These are phyloP conservation scores for Gynandropsis gynandra DNA, from an alignment of 345 rosid species.

Conservation along the genomic window DNA sequence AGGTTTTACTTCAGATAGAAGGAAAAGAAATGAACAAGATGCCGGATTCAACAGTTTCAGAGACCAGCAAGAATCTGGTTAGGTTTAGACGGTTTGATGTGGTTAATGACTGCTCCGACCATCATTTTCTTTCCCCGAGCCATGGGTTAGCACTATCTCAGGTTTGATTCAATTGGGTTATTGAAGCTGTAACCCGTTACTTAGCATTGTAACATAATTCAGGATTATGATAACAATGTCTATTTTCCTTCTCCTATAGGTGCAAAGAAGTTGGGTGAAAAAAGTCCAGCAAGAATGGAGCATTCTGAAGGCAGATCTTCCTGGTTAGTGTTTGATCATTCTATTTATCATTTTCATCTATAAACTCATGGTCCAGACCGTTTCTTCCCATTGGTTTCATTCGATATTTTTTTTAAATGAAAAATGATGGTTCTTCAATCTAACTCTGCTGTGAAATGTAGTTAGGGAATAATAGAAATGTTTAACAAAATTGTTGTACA, in stretches of 20 bases:
- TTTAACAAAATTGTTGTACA: background rate
- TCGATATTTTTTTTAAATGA: too few relatives aligned
- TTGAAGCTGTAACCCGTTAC: constrained; percentile 8
- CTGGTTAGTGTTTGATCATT: constrained; percentile 45
- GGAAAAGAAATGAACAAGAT: constrained; percentile 26
- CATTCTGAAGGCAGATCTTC: constrained; percentile 61
- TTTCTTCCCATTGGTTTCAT: background rate
- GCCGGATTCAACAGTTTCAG: constrained; percentile 16
- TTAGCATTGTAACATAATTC: constrained; percentile 8
- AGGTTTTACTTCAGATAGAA: constrained; percentile 25
- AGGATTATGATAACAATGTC: constrained; percentile 1
- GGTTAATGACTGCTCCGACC: constrained; percentile 65
- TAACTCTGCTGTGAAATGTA: background rate
- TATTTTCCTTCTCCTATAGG: constrained; percentile 33
- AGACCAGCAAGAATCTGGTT: constrained; percentile 19
- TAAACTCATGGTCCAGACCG: background rate
- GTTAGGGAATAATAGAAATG: background rate
- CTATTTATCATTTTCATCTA: background rate
- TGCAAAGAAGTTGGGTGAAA: constrained; percentile 67
- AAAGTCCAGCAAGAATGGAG: constrained; percentile 93
- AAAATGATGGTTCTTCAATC: constrained; percentile 1
- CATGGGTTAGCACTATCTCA: constrained; percentile 43
- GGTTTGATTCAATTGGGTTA: constrained; percentile 38
- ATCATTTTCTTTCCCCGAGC: constrained; percentile 51
- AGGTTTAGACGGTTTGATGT: constrained; percentile 64